Evolutionary conservation across 106 monocot genomes (phyloP).

Genomic region (Cymbidium sinense): DNA sequence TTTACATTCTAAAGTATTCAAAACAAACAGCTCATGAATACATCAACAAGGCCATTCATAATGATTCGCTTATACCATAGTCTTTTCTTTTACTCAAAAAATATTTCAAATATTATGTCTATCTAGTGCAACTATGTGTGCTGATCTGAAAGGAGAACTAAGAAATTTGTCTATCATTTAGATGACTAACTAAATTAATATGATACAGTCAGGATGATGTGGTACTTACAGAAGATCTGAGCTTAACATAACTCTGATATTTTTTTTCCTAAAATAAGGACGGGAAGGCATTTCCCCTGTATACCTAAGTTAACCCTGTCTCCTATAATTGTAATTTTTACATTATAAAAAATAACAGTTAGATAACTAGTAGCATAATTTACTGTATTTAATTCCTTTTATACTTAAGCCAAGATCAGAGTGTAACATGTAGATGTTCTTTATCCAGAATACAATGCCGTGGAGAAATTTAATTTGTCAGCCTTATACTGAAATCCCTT

Average conservation of each 20-base stretch:
- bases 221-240: not conserved
- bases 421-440: not conserved
- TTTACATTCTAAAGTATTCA: too few relatives aligned
- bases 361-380: not conserved
- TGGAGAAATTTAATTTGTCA: not conserved
- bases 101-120: not conserved
- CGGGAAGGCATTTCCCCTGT: not conserved
- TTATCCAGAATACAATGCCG: not conserved
- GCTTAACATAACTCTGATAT: not conserved
- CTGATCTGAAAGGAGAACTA: not conserved
- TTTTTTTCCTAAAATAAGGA: not conserved
- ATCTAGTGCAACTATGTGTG: not conserved
- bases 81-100: not conserved
- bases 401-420: not conserved
- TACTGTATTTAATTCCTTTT: not conserved
- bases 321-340: not conserved
- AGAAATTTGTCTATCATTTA: not conserved
- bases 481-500: not conserved
- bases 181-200: not conserved
- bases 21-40: too few relatives aligned
- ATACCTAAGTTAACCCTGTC: not conserved
- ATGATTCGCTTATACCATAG: not conserved
- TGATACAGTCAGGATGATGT: not conserved
- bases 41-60: not conserved
- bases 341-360: not conserved